Evolutionary conservation across 495 filamentous ascomycete species (phyloP).

Genomic region (Parmelia sp.): DNA sequence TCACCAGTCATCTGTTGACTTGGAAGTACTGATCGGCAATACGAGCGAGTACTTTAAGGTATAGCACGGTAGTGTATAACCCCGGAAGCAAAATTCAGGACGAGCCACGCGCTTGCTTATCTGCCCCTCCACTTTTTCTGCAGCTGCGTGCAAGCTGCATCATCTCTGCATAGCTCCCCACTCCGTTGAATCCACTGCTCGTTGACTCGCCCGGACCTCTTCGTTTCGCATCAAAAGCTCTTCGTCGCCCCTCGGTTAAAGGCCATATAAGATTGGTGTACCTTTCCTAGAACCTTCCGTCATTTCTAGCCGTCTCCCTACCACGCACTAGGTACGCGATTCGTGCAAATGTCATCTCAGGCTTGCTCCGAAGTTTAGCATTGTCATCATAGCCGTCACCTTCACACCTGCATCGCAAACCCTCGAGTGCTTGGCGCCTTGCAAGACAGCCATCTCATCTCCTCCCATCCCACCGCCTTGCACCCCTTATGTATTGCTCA

Average conservation of each 20-base stretch:
- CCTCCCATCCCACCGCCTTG: neutral
- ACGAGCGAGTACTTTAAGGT: too few relatives aligned
- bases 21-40: neutral
- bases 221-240: neutral
- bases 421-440: constrained; percentile 8
- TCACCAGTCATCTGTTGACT: too few relatives aligned
- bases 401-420: constrained; percentile 4
- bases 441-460: neutral
- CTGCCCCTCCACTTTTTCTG: constrained; percentile 1
- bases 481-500: constrained; percentile 25
- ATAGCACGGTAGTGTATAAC: neutral
- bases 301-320: neutral
- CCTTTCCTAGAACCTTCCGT: neutral
- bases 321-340: neutral
- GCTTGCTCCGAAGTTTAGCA: neutral
- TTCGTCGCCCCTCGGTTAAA: neutral
- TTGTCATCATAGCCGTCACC: neutral
- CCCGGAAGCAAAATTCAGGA: neutral
- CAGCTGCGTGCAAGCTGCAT: constrained; percentile 2
- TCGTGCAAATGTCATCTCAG: neutral
- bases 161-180: constrained; percentile 2
- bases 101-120: constrained; percentile 2
- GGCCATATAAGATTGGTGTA: neutral
- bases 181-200: neutral
- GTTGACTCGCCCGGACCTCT: neutral